phyloP scores from a whole-genome alignment of 1,139 yeast species.

The Sugiyamaella japonica region DNA sequence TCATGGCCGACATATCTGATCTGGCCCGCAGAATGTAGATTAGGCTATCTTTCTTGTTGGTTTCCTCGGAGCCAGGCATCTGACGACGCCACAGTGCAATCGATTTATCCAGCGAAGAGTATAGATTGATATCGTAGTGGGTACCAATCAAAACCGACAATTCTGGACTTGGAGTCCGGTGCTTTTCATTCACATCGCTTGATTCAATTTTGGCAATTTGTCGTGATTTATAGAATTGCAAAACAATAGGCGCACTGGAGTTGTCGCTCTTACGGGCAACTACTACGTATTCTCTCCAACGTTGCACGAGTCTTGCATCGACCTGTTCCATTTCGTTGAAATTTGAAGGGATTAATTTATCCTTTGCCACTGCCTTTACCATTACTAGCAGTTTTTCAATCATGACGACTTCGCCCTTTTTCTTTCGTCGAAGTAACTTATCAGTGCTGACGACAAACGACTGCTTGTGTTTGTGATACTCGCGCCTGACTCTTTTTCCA shows the following conservation, averaged over 20 bases:
- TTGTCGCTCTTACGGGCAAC: slow-evolving; percentile 62
- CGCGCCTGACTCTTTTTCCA: slow-evolving; percentile 2
- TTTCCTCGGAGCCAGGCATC: slow-evolving; percentile 9
- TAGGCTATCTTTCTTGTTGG: slow-evolving; percentile 30
- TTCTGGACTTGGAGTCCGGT: slow-evolving; percentile 33
- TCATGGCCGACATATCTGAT: slow-evolving; percentile 49
- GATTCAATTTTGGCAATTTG: slow-evolving; percentile 41
- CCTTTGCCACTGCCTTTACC: slow-evolving; percentile 46
- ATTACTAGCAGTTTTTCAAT: slow-evolving; percentile 66
- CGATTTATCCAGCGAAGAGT: slow-evolving; percentile 69
- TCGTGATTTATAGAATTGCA: slow-evolving; percentile 61
- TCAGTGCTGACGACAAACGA: slow-evolving; percentile 19
- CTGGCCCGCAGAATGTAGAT: slow-evolving; percentile 58
- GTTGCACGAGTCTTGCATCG: slow-evolving; percentile 58
- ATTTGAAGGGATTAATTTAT: slow-evolving; percentile 34
- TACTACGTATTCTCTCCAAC: slow-evolving; percentile 75
- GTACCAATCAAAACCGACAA: slow-evolving; percentile 30
- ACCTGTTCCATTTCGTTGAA: slow-evolving; percentile 52
- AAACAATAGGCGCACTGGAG: slow-evolving; percentile 48
- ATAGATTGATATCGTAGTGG: slow-evolving; percentile 50
- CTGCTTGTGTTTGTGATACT: not conserved
- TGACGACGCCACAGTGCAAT: slow-evolving; percentile 49
- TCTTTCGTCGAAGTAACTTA: slow-evolving; percentile 27
- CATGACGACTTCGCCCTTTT: slow-evolving; percentile 62
- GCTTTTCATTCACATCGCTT: slow-evolving; percentile 37